phyloP scores from a whole-genome alignment of 176 grass and related monocot species.

The Calamus simplicifolius region DNA sequence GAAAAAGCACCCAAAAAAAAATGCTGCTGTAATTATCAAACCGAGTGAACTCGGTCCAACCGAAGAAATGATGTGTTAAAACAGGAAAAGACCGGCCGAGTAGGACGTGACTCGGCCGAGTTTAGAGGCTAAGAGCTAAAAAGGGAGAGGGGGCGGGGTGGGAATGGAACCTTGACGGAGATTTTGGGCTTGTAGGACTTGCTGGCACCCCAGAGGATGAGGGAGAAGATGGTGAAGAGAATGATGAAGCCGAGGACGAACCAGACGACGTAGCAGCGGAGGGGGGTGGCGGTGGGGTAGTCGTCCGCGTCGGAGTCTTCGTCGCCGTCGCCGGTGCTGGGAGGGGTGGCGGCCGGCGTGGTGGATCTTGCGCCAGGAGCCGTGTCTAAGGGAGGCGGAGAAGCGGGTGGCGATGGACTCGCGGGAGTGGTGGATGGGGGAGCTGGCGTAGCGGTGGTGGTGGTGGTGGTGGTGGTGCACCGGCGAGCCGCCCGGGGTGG shows the following conservation, averaged over 20 bases:
- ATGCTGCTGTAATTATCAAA: too few species aligned
- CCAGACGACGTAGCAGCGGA: conserved; percentile 58
- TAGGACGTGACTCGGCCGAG: neutral
- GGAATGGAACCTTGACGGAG: conserved; percentile 50
- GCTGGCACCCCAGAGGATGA: conserved; percentile 92
- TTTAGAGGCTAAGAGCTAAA: neutral
- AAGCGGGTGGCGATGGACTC: conserved; percentile 52
- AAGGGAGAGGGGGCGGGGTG: too few species aligned
- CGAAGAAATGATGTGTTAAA: too few species aligned
- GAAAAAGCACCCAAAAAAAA: neutral
- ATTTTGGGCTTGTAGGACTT: conserved; percentile 84
- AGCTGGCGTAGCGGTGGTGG: conserved; percentile 33
- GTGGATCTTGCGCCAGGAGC: conserved; percentile 34
- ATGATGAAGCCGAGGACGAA: conserved; percentile 51
- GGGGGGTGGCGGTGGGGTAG: conserved; percentile 27
- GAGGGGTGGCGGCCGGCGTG: conserved; percentile 14
- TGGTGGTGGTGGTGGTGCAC: conserved; percentile 42
- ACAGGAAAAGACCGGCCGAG: too few species aligned
- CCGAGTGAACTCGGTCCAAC: too few species aligned
- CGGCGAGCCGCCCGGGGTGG: conserved; percentile 73
- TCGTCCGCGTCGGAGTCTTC: conserved; percentile 31
- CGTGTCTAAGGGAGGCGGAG: conserved; percentile 26
- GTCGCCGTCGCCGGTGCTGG: conserved; percentile 26
- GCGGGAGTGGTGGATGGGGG: conserved; percentile 69
- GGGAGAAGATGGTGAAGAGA: conserved; percentile 78